Evolutionary conservation across 352 stramenopile species (phyloP).

Genomic region (Pythium brachiatum): DNA sequence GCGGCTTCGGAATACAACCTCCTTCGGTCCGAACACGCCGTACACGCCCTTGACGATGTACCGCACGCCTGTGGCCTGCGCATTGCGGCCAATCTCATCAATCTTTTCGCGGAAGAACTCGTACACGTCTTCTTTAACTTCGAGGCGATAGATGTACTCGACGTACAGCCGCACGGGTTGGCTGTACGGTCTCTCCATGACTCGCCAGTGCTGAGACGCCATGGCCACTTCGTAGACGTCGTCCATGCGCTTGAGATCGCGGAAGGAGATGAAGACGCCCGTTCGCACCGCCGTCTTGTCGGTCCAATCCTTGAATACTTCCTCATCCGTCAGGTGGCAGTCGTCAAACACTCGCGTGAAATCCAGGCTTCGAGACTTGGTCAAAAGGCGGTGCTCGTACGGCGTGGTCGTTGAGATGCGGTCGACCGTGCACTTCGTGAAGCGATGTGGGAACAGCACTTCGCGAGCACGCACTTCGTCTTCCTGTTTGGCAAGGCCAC

Average conservation of each 20-base stretch:
- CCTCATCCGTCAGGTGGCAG: background rate
- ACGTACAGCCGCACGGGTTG: background rate
- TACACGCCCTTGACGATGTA: constrained; percentile 4
- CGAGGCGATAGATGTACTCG: background rate
- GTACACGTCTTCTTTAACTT: background rate
- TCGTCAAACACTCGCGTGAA: background rate
- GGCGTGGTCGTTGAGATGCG: background rate
- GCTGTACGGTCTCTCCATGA: background rate
- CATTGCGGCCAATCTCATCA: background rate
- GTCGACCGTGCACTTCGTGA: background rate
- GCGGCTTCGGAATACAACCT: background rate
- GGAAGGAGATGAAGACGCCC: background rate
- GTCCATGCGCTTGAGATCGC: background rate
- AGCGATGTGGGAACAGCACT: background rate
- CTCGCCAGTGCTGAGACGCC: background rate
- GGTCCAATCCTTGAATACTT: background rate
- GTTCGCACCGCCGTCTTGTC: constrained; percentile 12
- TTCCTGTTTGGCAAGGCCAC: background rate
- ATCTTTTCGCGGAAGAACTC: background rate
- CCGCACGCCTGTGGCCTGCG: background rate
- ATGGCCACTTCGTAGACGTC: background rate
- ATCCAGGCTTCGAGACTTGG: background rate
- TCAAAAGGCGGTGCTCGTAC: background rate
- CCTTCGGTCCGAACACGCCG: background rate
- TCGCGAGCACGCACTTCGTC: background rate